A percentile compares a stretch with the other conserved stretches of the same genome.
Evolutionary conservation across 805 yeast genomes (phyloP).

Genomic region (Yamadazyma endophytica): DNA sequence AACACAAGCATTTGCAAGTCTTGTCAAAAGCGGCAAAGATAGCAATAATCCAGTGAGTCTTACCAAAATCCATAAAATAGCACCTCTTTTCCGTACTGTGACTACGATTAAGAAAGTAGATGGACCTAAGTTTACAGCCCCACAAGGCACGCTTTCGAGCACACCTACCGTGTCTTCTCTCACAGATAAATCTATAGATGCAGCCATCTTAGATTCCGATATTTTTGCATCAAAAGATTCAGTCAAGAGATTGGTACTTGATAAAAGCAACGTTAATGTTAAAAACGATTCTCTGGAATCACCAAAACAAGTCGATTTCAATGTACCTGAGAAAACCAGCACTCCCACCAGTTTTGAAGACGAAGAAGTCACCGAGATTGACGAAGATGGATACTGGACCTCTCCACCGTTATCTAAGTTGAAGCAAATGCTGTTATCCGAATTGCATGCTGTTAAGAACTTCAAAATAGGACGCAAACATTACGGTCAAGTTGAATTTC

Average conservation of each 20-base stretch:
- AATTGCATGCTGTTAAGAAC: conserved; percentile 58
- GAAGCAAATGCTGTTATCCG: conserved; percentile 52
- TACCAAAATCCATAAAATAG: conserved; percentile 54
- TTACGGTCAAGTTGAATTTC: conserved; percentile 73
- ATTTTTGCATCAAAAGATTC: conserved; percentile 63
- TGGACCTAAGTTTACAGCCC: conserved; percentile 1
- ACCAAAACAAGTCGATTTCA: conserved; percentile 17
- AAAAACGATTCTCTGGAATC: conserved; percentile 3
- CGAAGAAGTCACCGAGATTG: conserved; percentile 26
- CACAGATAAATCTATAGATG: conserved; percentile 46
- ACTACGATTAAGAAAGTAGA: not conserved
- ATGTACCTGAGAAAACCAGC: conserved; percentile 5
- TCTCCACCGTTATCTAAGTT: conserved; percentile 71
- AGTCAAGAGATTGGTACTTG: conserved; percentile 52
- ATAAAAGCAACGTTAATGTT: conserved; percentile 26
- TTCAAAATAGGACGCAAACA: conserved; percentile 77
- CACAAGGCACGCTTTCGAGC: conserved; percentile 8
- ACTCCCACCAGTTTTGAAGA: conserved; percentile 13
- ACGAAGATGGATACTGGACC: conserved; percentile 82
- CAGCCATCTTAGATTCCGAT: conserved; percentile 65
- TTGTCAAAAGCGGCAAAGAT: conserved; percentile 15
- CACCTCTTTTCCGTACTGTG: conserved; percentile 43
- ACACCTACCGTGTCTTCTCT: conserved; percentile 24
- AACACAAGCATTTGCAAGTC: conserved; percentile 23
- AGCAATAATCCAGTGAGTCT: conserved; percentile 59